A percentile compares a stretch with the other conserved stretches of the same genome.
Evolutionary conservation across 2,329 filamentous ascomycete genomes (phyloP).

Genomic region (Chaetomium strumarium): DNA sequence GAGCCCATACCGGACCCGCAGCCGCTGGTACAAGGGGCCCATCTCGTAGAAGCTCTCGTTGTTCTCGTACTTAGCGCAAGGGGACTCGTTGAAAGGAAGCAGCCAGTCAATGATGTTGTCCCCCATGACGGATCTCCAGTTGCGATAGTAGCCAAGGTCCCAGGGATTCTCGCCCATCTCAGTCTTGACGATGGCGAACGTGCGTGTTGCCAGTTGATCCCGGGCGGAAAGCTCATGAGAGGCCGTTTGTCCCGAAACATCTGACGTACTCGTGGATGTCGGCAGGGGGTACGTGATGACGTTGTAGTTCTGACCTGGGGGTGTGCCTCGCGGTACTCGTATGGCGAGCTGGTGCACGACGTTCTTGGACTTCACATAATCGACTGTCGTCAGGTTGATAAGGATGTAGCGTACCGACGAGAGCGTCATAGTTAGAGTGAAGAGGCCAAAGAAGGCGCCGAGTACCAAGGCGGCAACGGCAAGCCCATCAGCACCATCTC

Average conservation of each 20-base stretch:
- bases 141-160: constrained; percentile 64
- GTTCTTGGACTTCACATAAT: constrained; percentile 58
- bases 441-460: constrained; percentile 70
- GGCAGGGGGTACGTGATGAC: constrained; percentile 56
- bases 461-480: constrained; percentile 63
- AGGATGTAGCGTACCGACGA: constrained; percentile 66
- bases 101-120: constrained; percentile 67
- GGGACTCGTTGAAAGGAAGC: constrained; percentile 67
- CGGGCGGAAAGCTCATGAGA: constrained; percentile 24
- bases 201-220: constrained; percentile 50
- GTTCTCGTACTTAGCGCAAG: constrained; percentile 63
- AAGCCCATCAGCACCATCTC: constrained; percentile 44
- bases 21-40: constrained; percentile 53
- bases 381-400: constrained; percentile 77
- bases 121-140: constrained; percentile 79
- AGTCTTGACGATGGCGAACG: constrained; percentile 74
- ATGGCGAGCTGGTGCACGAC: constrained; percentile 71
- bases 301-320: constrained; percentile 37
- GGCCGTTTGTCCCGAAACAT: constrained; percentile 22
- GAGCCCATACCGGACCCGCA: constrained; percentile 43
- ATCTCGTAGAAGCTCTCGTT: constrained; percentile 62
- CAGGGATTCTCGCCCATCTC: constrained; percentile 76
- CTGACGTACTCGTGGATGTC: constrained; percentile 20
- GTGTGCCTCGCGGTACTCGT: constrained; percentile 51
- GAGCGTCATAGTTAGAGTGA: constrained; percentile 68